These are phyloP conservation scores for Fragaria nilgerrensis DNA, from an alignment of 306 rosid species.

Conservation along the genomic window DNA sequence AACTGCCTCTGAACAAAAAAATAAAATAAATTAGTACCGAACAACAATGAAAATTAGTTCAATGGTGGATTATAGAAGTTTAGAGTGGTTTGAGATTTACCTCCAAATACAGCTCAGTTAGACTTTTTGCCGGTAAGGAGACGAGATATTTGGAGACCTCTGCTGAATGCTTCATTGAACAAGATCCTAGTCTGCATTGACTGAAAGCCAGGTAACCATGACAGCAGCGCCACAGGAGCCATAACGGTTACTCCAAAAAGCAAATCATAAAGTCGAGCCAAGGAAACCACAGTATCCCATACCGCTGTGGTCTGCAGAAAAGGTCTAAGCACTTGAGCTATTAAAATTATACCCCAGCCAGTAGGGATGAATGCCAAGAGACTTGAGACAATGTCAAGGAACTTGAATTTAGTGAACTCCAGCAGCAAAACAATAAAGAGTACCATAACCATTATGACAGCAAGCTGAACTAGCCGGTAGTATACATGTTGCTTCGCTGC, in stretches of 20 bases:
- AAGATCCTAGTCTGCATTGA: conserved; percentile 95
- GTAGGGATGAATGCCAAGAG: conserved; percentile 84
- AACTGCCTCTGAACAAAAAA: background rate
- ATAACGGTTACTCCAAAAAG: conserved; percentile 74
- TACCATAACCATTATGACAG: conserved; percentile 52
- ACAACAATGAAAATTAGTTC: background rate
- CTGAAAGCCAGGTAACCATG: conserved; percentile 97
- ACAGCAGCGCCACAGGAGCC: conserved; percentile 80
- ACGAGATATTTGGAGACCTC: conserved; percentile 96
- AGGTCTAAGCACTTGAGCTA: conserved; percentile 89
- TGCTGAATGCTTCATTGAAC: conserved; percentile 91
- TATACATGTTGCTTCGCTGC: conserved; percentile 64
- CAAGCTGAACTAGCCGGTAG: conserved; percentile 82
- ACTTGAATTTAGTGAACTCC: conserved; percentile 45
- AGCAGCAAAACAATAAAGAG: conserved; percentile 59
- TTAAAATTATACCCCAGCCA: conserved; percentile 89
- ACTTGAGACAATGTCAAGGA: conserved; percentile 64
- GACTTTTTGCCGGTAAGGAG: conserved; percentile 77
- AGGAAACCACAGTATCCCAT: conserved; percentile 82
- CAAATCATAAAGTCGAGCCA: conserved; percentile 85
- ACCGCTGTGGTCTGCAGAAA: conserved; percentile 73
- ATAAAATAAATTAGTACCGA: background rate
- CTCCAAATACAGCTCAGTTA: conserved; percentile 45
- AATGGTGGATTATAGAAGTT: conserved; percentile 1
- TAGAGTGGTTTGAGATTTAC: conserved; percentile 30